Conservation (phyloP, 2,329 filamentous ascomycete genomes). For the Cercospora nicotianae region DNA sequence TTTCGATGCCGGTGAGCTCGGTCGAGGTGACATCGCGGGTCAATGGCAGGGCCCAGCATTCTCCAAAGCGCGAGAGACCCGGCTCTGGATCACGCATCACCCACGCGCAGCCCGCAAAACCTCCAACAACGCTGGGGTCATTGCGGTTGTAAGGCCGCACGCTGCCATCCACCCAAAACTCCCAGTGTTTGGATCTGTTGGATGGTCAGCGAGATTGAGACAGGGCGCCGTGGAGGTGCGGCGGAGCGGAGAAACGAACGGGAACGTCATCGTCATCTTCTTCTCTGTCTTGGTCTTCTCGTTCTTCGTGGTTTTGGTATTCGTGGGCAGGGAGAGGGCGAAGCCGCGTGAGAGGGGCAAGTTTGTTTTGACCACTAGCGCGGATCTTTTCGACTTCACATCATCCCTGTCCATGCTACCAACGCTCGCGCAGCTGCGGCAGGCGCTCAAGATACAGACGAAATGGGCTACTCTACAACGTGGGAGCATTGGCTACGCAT, state of each 20-base stretch:
- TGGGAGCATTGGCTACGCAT: too few relatives aligned
- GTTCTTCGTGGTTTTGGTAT: neutral
- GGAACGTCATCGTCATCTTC: neutral
- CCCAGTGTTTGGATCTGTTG: neutral
- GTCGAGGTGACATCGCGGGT: neutral
- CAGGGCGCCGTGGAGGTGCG: neutral
- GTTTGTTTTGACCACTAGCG: conserved; percentile 3
- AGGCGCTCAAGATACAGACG: neutral
- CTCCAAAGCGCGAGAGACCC: neutral
- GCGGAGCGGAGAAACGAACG: neutral
- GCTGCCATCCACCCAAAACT: neutral
- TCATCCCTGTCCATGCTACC: neutral
- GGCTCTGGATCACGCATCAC: neutral
- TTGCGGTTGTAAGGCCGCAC: neutral
- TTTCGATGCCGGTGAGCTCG: neutral
- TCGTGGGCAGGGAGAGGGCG: neutral
- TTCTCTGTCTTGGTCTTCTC: neutral
- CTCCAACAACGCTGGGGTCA: neutral
- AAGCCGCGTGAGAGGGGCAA: neutral
- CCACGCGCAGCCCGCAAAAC: neutral
- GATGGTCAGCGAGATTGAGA: neutral
- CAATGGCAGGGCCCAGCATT: neutral
- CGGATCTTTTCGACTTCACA: neutral
- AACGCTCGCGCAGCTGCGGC: neutral
- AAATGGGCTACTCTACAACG: too few relatives aligned